These are phyloP conservation scores for Fonsecaea multimorphosa DNA, from an alignment of 2,329 filamentous ascomycete species.

Conservation along the genomic window DNA sequence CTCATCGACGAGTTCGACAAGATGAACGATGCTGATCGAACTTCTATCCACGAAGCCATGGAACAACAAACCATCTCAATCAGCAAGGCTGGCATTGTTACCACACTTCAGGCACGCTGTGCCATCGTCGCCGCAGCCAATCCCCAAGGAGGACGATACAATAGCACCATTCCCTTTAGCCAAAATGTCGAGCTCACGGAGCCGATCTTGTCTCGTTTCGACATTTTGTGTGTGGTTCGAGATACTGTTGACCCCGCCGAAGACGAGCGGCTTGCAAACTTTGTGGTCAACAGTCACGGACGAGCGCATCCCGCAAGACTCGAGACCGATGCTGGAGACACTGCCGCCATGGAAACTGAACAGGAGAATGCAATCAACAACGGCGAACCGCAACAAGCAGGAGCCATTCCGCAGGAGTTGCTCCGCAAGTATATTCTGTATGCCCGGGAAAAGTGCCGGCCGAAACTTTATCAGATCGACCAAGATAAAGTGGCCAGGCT, in stretches of 20 bases:
- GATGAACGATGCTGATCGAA: slow-evolving; percentile 99
- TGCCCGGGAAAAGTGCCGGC: slow-evolving; percentile 83
- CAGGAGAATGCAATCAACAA: slow-evolving; percentile 51
- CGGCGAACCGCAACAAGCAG: slow-evolving; percentile 60
- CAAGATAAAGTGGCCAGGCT: slow-evolving; percentile 94
- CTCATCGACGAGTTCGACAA: slow-evolving; percentile 99
- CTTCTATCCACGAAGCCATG: slow-evolving; percentile 99
- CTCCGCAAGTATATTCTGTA: slow-evolving; percentile 97
- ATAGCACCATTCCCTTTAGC: slow-evolving; percentile 92
- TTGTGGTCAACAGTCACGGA: slow-evolving; percentile 93
- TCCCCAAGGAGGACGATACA: slow-evolving; percentile 94
- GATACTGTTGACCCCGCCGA: slow-evolving; percentile 92
- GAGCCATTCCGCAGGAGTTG: slow-evolving; percentile 86
- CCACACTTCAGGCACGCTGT: slow-evolving; percentile 92
- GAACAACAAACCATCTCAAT: slow-evolving; percentile 99
- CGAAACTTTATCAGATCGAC: slow-evolving; percentile 96
- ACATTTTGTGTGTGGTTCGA: slow-evolving; percentile 93
- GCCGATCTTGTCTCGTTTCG: slow-evolving; percentile 96
- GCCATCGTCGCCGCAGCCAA: slow-evolving; percentile 97
- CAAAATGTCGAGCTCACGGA: slow-evolving; percentile 97
- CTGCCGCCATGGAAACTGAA: slow-evolving; percentile 68
- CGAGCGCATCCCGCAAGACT: slow-evolving; percentile 77
- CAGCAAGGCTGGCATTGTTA: slow-evolving; percentile 97
- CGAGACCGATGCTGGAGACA: slow-evolving; percentile 52
- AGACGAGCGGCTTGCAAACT: slow-evolving; percentile 90